phyloP scores from a whole-genome alignment of 2,329 filamentous ascomycete genomes.

The Lasiodiplodia sp. region DNA sequence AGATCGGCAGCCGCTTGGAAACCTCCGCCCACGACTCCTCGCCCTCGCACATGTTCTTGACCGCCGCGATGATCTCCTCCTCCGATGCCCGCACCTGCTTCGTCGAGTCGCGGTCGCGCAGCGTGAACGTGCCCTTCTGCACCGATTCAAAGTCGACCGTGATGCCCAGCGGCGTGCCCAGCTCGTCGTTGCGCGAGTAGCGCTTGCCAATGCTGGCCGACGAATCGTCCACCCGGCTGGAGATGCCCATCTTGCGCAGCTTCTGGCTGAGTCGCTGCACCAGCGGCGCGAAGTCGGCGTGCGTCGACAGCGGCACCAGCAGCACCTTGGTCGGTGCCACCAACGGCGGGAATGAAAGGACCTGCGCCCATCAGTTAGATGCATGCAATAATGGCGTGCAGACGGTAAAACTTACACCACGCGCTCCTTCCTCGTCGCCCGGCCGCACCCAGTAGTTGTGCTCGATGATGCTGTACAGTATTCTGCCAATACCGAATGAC shows the following conservation, averaged over 20 bases:
- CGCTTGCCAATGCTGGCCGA: constrained; percentile 93
- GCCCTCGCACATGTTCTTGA: constrained; percentile 69
- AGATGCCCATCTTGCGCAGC: constrained; percentile 78
- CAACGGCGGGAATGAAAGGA: constrained; percentile 76
- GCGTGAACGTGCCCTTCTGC: constrained; percentile 83
- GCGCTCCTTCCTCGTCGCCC: constrained; percentile 72
- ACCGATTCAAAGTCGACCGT: constrained; percentile 96
- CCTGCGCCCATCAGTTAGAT: constrained; percentile 48
- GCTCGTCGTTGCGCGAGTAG: constrained; percentile 87
- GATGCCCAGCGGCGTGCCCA: constrained; percentile 91
- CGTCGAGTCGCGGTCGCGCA: constrained; percentile 89
- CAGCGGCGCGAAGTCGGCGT: constrained; percentile 81
- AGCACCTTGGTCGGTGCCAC: constrained; percentile 96
- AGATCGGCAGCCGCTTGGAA: constrained; percentile 79
- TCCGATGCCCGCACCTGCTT: constrained; percentile 87
- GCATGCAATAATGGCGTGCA: constrained; percentile 13
- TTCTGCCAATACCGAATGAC: constrained; percentile 95
- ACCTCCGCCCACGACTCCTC: constrained; percentile 75
- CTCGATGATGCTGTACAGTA: constrained; percentile 91
- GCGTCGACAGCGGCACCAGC: constrained; percentile 84
- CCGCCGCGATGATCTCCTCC: constrained; percentile 78
- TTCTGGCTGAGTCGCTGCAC: constrained; percentile 75
- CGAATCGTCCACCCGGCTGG: constrained; percentile 87
- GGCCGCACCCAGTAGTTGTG: constrained; percentile 94
- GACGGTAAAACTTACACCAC: constrained; percentile 71